phyloP scores from a whole-genome alignment of 305 asterid species.

The Fraxinus velutina region DNA sequence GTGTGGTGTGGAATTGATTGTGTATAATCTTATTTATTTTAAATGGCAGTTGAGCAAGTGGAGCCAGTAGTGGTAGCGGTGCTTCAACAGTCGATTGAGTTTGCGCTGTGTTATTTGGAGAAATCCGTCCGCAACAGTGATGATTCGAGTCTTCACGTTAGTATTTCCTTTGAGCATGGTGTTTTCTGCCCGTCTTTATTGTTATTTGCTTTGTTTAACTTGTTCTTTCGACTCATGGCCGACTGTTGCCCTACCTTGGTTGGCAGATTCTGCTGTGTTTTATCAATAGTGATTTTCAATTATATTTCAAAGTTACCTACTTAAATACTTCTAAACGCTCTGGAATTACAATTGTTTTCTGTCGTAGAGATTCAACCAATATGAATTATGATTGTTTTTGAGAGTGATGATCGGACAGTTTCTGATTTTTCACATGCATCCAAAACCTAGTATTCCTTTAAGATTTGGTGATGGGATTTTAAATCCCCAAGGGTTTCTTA shows the following conservation, averaged over 20 bases:
- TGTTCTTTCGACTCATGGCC: neutral
- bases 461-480: slow-evolving; percentile 15
- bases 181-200: neutral
- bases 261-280: neutral
- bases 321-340: neutral
- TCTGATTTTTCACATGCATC: neutral
- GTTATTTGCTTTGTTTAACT: neutral
- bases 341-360: neutral
- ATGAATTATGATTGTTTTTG: neutral
- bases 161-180: neutral
- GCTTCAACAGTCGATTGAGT: slow-evolving; percentile 71
- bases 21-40: slow-evolving; percentile 18
- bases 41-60: slow-evolving; percentile 68
- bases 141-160: slow-evolving; percentile 73
- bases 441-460: neutral
- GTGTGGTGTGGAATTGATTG: slow-evolving; percentile 17
- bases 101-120: slow-evolving; percentile 77
- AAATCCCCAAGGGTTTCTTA: neutral
- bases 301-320: neutral
- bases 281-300: neutral
- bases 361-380: neutral
- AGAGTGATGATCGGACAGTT: neutral
- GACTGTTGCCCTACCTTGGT: neutral
- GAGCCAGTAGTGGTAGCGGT: slow-evolving; percentile 78
- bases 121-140: slow-evolving; percentile 59